Percentiles rank a stretch among this genome's conserved stretches.
These are phyloP conservation scores for Tuber aestivum DNA, from an alignment of 495 filamentous ascomycete genomes.

Conservation along the genomic window DNA sequence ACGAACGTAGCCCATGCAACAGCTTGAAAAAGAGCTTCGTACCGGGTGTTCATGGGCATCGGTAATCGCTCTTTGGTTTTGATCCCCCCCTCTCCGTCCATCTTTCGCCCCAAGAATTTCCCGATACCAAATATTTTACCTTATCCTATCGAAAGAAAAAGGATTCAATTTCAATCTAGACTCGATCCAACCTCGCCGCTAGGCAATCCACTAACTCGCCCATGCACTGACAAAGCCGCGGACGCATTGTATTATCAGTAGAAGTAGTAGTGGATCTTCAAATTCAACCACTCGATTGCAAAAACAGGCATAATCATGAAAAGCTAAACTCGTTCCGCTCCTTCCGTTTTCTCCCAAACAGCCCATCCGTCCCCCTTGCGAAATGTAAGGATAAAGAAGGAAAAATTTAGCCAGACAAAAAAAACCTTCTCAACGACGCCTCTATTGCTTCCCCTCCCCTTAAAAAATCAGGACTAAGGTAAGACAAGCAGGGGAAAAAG, in stretches of 20 bases:
- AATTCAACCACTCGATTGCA: not conserved
- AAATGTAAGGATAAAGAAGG: not conserved
- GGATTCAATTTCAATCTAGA: not conserved
- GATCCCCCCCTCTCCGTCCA: not conserved
- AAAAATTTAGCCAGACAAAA: not conserved
- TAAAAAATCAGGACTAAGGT: constrained; percentile 4
- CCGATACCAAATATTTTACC: not conserved
- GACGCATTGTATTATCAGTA: not conserved
- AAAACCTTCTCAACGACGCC: not conserved
- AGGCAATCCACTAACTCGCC: not conserved
- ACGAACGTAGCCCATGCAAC: not conserved
- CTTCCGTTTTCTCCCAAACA: not conserved
- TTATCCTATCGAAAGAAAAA: not conserved
- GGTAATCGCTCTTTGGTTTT: not conserved
- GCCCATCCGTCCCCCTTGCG: not conserved
- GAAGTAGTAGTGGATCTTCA: not conserved
- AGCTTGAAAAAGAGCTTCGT: not conserved
- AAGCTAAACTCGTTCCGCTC: not conserved
- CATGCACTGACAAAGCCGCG: not conserved
- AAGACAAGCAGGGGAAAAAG: not conserved
- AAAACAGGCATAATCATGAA: not conserved
- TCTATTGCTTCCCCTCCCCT: not conserved
- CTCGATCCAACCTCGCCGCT: not conserved
- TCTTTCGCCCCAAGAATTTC: not conserved
- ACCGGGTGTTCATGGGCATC: not conserved